Conservation (phyloP, 2,329 filamentous ascomycete species). For the Diaporthe destruens region DNA sequence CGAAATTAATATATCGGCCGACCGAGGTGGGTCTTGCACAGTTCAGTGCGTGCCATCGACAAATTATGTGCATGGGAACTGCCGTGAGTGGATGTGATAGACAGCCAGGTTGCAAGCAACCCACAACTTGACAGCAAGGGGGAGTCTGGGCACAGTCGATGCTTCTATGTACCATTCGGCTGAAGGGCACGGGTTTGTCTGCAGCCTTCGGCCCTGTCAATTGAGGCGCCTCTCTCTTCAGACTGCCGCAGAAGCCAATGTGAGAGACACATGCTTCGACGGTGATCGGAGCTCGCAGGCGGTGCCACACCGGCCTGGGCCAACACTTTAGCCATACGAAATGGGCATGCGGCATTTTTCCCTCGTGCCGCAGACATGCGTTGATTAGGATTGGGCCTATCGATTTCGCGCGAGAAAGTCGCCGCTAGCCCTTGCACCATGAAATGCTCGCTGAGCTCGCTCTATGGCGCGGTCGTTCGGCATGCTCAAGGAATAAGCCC, state of each 20-base stretch:
- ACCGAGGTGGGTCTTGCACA: slow-evolving; percentile 14
- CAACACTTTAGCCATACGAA: slow-evolving; percentile 31
- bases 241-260: background rate
- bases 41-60: slow-evolving; percentile 24
- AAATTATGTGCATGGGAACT: slow-evolving; percentile 37
- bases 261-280: background rate
- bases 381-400: slow-evolving; percentile 25
- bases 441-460: slow-evolving; percentile 15
- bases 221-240: background rate
- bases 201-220: background rate
- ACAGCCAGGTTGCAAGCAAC: slow-evolving; percentile 19
- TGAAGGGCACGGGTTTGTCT: background rate
- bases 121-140: slow-evolving; percentile 13
- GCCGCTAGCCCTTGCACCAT: slow-evolving; percentile 16
- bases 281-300: background rate
- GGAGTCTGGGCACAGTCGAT: background rate
- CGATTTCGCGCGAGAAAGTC: slow-evolving; percentile 22
- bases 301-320: slow-evolving; percentile 22
- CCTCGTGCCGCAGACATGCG: slow-evolving; percentile 37
- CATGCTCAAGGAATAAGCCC: slow-evolving; percentile 32
- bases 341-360: slow-evolving; percentile 26
- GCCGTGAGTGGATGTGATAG: slow-evolving; percentile 34
- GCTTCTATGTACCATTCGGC: background rate
- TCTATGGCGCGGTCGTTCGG: slow-evolving; percentile 32
- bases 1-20: slow-evolving; percentile 35